Evolutionary conservation across 257 asterid species (phyloP), one percentile per base, ranked within the genome.

Genomic region (Solanum appendiculatum): DNA sequence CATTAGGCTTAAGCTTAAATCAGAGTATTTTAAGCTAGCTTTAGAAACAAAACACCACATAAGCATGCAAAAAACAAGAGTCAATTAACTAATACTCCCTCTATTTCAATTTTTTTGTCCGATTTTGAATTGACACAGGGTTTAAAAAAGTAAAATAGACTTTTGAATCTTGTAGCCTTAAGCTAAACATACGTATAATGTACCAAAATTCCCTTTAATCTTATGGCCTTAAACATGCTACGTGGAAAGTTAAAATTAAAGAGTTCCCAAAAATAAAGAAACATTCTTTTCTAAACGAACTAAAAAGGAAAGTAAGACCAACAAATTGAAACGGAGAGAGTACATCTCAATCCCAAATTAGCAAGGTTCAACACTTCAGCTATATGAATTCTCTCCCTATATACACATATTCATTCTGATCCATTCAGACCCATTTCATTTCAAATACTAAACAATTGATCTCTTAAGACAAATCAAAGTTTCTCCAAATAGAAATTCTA

Each of bases 281-380:
- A n/a, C 69, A 0, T 60, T 60, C 33, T 60, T 60, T n/a, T 5
- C 5, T 10, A 60, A 11, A 60, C 15, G 0, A 60, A n/a, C 69
- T 60, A n/a, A 60, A n/a, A 23, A 23, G 31, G 6, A n/a, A 60
- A 60, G 16, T 10, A n/a, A 23, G 31, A 4, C 31, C 9, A 9
- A 4, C 31, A n/a, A 2, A n/a, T 60, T 0, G 12, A 60, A 60
- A 23, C 16, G 0, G 1, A 60, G 16, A 14, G 16, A 23, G 0
- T n/a, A 10, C 25, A 78, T 78, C 39, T 9, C 40, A 44, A 44
- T 78, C 64, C 37, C 64, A 78, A 4, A 44, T 29, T 78, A 78
- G 16, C 40, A 14, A 74, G 54, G 54, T 10, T 74, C 82, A 74
- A 25, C 82, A 72, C 25, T 69, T 69, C 7, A 31, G 82, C 5